Evolutionary conservation across 768 basidiomycete genomes (phyloP), one percentile per base, ranked within the genome.

Genomic region (Xanthoconium stramineum): DNA sequence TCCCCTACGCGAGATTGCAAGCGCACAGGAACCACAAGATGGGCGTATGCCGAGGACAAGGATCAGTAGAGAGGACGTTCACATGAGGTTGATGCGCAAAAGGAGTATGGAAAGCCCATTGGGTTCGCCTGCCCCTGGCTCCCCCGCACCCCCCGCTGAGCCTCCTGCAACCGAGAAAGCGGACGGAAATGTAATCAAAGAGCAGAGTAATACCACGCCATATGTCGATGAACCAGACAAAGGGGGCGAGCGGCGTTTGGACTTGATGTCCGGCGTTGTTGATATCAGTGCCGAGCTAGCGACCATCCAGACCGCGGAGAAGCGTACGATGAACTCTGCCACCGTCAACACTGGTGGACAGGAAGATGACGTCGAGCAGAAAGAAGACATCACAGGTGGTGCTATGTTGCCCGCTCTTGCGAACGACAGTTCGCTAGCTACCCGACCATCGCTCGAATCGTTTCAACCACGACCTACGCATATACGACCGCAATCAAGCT

Each of bases 21-120:
- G 59, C 32, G 53, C 55, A 5, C 67, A 65, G 43, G 67, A 67
- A 6, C 42, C 62, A 19, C 59, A 61, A 32, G 43, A 46, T 28
- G 61, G 49, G 5, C 62, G 62, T 62, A 57, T 35, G 61, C 68
- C 60, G 3, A 76, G 74, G 50, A 74, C 73, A 28, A 74, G 81
- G 43, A 83, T 85, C 55, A 83, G 73, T 50, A 76, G 78, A 30
- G 82, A 82, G 51, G 80, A 80, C 47, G 76, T 86, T 19, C 77
- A 80, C 56, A 71, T 77, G 50, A 75, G 80, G 36, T 64, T 84
- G 49, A 61, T 78, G 65, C 74, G 72, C 47, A 74, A 76, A 60
- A 69, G 75, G 54, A 80, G 79, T 42, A 64, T 69, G 43, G 75
- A 81, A 46, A 80, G 80, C 58, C 72, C 77, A 8, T 54, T 74